A percentile compares a stretch with the other conserved stretches of the same genome.
phyloP scores from a whole-genome alignment of 345 rosid genomes.

The Hibiscus syriacus region DNA sequence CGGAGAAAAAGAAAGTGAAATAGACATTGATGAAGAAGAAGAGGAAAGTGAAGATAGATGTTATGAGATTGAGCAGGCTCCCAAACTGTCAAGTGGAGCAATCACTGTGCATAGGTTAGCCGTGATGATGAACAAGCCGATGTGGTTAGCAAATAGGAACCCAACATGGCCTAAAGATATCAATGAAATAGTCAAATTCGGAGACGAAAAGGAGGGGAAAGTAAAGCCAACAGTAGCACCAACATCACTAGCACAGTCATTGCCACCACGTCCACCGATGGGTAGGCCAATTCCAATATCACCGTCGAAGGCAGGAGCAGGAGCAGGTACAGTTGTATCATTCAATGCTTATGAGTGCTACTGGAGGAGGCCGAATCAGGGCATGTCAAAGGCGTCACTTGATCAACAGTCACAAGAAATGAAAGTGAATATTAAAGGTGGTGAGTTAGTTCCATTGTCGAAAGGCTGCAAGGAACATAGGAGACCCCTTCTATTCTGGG shows the following conservation, averaged over 20 bases:
- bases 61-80: no score
- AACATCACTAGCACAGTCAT: no score
- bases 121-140: conserved; percentile 38
- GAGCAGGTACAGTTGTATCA: conserved; percentile 33
- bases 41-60: no score
- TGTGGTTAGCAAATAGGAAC: conserved; percentile 30
- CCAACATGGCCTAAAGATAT: no score
- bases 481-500: conserved; percentile 58
- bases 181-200: no score
- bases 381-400: conserved; percentile 24
- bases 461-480: conserved; percentile 65
- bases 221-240: no score
- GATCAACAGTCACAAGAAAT: no score
- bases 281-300: conserved; percentile 30
- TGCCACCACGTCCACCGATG: conserved; percentile 43
- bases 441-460: conserved; percentile 23
- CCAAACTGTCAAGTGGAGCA: conserved; percentile 31
- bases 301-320: conserved; percentile 17
- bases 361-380: conserved; percentile 46
- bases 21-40: background rate
- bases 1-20: background rate
- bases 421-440: background rate
- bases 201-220: no score
- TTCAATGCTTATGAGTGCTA: conserved; percentile 62
- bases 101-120: conserved; percentile 54